Conservation (phyloP, 1,284 basidiomycete genomes). For the Moesziomyces sp. region DNA sequence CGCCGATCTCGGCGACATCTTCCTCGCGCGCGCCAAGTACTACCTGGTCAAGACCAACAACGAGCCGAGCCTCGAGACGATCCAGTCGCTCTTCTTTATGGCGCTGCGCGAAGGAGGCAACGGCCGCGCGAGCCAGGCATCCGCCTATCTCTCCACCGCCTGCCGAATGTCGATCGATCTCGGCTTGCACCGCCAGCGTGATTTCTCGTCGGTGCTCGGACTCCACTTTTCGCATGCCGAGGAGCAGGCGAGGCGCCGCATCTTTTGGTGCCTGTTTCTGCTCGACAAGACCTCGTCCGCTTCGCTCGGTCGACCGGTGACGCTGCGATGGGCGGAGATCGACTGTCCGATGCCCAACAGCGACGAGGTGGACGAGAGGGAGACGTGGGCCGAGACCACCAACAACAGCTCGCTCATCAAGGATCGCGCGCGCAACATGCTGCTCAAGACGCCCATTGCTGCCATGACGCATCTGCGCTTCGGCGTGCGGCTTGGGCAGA, state of each 20-base stretch:
- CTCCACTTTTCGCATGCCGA: conserved; percentile 45
- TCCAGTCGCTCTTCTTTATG: conserved; percentile 56
- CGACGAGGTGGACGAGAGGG: conserved; percentile 49
- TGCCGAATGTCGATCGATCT: conserved; percentile 56
- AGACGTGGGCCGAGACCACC: conserved; percentile 49
- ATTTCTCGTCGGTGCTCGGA: conserved; percentile 39
- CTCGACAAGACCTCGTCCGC: conserved; percentile 55
- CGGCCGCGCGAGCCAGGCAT: conserved; percentile 45
- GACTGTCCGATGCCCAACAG: conserved; percentile 52
- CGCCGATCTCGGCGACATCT: conserved; percentile 44
- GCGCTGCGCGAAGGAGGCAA: conserved; percentile 54
- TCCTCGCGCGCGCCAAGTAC: conserved; percentile 53
- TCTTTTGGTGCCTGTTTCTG: conserved; percentile 52
- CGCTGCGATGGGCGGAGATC: conserved; percentile 53
- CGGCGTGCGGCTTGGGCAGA: conserved; percentile 34
- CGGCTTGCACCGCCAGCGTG: conserved; percentile 50
- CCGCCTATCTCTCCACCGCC: conserved; percentile 47
- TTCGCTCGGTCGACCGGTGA: conserved; percentile 51
- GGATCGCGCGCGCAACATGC: conserved; percentile 26
- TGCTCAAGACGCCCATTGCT: conserved; percentile 41
- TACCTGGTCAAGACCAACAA: conserved; percentile 52
- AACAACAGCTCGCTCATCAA: conserved; percentile 47
- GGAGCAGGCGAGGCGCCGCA: conserved; percentile 46
- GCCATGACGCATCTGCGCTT: conserved; percentile 40
- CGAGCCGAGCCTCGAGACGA: conserved; percentile 51